These are phyloP conservation scores for Hypholoma fasciculare DNA, from an alignment of 768 basidiomycete species.

Conservation along the genomic window DNA sequence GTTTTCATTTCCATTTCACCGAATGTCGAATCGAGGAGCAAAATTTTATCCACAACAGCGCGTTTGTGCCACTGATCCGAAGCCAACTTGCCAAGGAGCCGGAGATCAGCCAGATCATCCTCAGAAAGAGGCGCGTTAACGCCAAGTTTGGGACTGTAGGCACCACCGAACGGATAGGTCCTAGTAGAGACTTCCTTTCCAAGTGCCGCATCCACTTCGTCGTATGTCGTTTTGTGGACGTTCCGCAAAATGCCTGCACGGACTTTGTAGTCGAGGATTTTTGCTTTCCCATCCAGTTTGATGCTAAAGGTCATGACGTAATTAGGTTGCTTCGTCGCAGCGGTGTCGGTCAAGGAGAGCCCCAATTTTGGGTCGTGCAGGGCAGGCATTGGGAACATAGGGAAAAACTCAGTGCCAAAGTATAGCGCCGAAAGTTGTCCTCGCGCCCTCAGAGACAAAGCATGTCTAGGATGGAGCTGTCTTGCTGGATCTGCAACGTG, in stretches of 20 bases:
- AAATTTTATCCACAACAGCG: not conserved
- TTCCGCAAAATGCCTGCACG: constrained; percentile 76
- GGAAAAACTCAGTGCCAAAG: constrained; percentile 57
- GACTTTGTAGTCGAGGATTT: constrained; percentile 70
- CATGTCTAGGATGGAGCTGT: constrained; percentile 69
- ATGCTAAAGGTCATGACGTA: constrained; percentile 80
- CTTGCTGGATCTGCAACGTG: constrained; percentile 94
- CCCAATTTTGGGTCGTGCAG: constrained; percentile 42
- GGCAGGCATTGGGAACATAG: constrained; percentile 71
- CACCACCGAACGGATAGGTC: constrained; percentile 46
- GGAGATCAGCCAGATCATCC: constrained; percentile 28
- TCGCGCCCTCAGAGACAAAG: constrained; percentile 58
- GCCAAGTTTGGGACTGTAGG: constrained; percentile 2
- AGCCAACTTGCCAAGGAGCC: constrained; percentile 23
- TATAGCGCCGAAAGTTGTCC: constrained; percentile 58
- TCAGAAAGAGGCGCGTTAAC: constrained; percentile 12
- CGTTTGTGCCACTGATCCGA: constrained; percentile 13
- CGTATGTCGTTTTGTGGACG: constrained; percentile 63
- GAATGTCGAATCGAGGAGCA: not conserved
- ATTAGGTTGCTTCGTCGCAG: constrained; percentile 35
- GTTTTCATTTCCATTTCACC: constrained; percentile 12
- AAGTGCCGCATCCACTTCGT: constrained; percentile 57
- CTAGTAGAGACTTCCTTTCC: constrained; percentile 18
- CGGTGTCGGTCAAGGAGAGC: constrained; percentile 38
- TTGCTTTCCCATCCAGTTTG: constrained; percentile 59